These are phyloP conservation scores for Aspergillus calidoustus DNA, from an alignment of 2,329 filamentous ascomycete species.

Conservation along the genomic window DNA sequence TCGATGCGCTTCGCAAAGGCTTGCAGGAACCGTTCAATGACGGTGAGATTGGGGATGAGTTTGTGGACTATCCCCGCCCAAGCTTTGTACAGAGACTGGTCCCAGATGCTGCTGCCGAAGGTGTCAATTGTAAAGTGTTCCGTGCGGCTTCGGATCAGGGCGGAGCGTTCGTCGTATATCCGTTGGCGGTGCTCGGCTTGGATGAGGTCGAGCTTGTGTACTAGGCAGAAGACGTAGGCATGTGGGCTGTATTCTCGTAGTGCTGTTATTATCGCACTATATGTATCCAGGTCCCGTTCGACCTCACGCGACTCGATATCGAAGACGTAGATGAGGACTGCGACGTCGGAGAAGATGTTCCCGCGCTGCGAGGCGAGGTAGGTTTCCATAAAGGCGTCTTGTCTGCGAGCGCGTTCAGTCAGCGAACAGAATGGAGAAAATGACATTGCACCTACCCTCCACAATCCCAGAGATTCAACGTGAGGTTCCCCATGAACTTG, in stretches of 20 bases:
- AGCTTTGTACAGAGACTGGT: constrained; percentile 95
- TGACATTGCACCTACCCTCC: constrained; percentile 66
- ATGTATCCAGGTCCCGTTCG: constrained; percentile 88
- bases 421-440: not conserved
- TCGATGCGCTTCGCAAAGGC: constrained; percentile 84
- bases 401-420: constrained; percentile 55
- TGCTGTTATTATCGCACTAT: constrained; percentile 86
- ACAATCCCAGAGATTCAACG: constrained; percentile 97
- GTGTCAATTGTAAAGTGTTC: constrained; percentile 76
- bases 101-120: constrained; percentile 97
- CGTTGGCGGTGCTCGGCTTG: constrained; percentile 76
- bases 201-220: constrained; percentile 99
- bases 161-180: constrained; percentile 83
- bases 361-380: constrained; percentile 94
- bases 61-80: constrained; percentile 99
- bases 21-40: constrained; percentile 84
- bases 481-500: constrained; percentile 97
- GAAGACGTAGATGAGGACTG: constrained; percentile 98
- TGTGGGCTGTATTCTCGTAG: constrained; percentile 80
- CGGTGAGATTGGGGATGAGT: constrained; percentile 87
- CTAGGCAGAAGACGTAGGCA: constrained; percentile 89
- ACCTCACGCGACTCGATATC: constrained; percentile 97
- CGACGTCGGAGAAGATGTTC: constrained; percentile 95
- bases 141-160: constrained; percentile 76
- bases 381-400: constrained; percentile 98